These are phyloP conservation scores for Xylariaceae sp. DNA, from an alignment of 2,329 filamentous ascomycete species.

Conservation along the genomic window DNA sequence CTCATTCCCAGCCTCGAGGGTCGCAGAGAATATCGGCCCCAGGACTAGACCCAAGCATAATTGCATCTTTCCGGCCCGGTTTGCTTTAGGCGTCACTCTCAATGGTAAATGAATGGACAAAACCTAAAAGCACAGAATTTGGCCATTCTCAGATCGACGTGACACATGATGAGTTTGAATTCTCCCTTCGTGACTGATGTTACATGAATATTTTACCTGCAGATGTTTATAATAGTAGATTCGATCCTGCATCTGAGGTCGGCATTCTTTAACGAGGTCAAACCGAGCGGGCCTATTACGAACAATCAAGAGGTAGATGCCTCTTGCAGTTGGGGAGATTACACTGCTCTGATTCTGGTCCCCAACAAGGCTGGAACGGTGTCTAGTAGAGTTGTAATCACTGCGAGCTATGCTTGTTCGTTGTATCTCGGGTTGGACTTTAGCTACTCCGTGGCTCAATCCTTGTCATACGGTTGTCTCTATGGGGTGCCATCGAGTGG, in stretches of 20 bases:
- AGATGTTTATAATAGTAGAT: neutral
- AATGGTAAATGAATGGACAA: conserved; percentile 32
- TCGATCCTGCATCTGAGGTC: too few relatives aligned
- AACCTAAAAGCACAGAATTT: conserved; percentile 16
- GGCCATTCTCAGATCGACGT: too few relatives aligned
- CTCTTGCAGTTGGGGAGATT: neutral
- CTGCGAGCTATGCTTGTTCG: too few relatives aligned
- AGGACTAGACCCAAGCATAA: conserved; percentile 25
- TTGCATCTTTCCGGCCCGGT: conserved; percentile 29
- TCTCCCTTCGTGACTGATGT: neutral
- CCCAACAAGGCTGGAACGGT: neutral
- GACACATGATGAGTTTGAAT: neutral
- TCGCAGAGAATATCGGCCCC: conserved; percentile 14
- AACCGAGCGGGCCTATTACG: too few relatives aligned
- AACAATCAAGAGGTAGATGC: too few relatives aligned
- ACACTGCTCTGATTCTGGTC: neutral
- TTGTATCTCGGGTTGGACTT: too few relatives aligned
- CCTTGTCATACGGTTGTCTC: too few relatives aligned
- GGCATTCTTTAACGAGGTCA: too few relatives aligned
- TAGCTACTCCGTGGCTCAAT: too few relatives aligned
- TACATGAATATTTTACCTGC: neutral
- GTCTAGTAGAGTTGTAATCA: too few relatives aligned
- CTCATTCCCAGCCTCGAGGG: conserved; percentile 13
- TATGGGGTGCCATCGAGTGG: too few relatives aligned
- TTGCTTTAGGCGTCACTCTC: conserved; percentile 30